Evolutionary conservation across 176 grass and related monocot genomes (phyloP), one percentile per base, ranked within the genome.

Genomic region (Avena eriantha): DNA sequence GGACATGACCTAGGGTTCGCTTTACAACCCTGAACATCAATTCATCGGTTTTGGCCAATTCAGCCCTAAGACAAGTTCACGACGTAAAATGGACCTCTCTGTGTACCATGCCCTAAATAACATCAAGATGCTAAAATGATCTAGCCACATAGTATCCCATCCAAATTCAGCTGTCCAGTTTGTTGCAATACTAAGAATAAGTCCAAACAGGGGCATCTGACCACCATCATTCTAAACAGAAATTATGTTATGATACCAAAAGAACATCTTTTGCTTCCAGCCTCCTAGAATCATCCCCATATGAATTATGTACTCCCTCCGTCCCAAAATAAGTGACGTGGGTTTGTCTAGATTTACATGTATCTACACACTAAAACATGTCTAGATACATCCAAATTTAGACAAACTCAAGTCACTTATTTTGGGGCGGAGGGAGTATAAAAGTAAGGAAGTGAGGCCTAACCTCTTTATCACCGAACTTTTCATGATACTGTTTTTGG

Each of bases 401-500:
- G 29, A 29, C 29, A 29, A 29, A 29, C 29, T 29, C 29, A 29
- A 29, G 29, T 29, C 29, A 29, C 29, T 29, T 29, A 29, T 29
- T 29, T 29, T 29, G 29, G 29, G 29, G 2, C 29, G 29, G 29
- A 29, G 29, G 29, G 29, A 29, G 29, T 29, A 29, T 29, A 71
- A 46, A 66, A 78, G 49, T 79, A 86, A 47, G 26, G 34, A 4
- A 75, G 68, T 47, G 34, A 80, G n/a, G 36, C 29, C 89, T 34
- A 55, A 98, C 96, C 96, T 98, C 91, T 78, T 90, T 60, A 39
- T 82, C 78, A 83, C 96, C 96, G 61, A 88, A 98, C 65, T 91
- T 92, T 4, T 98, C 96, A 90, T 92, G 93, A 71, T 98, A 98
- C 64, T 98, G 96, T 70, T 73, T 94, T 71, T 95, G 92, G 33